Evolutionary conservation across 2,329 filamentous ascomycete genomes (phyloP), one percentile per base, ranked within the genome.

Genomic region (Calonectria naviculata): DNA sequence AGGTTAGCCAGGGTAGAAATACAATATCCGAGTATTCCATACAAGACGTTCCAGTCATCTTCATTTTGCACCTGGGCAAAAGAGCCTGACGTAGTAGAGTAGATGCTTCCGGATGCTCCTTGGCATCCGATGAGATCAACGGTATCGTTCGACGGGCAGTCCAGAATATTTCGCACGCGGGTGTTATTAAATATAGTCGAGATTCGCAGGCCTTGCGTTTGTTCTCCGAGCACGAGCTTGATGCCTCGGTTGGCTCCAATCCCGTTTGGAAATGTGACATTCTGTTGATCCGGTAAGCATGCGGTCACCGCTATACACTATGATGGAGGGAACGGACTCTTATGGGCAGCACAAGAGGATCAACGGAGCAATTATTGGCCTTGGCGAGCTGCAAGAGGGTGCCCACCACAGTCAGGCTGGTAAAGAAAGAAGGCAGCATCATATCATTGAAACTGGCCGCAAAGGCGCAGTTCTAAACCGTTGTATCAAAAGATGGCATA

Each of bases 171-270:
- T 21, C 67, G 58, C 44, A 70, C 61, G 31, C 67, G 67, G 9
- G 67, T 70, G 34, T 70, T 70, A 49, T 70, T 70, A 52, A 70
- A 56, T 34, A 70, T 70, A 2, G 67, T 70, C 12, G 67, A 70
- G 19, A 70, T 61, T 42, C 67, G 67, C 36, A 70, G 19, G 24
- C 67, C 62, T 36, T 70, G 52, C 15, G 63, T 70, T 56, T 70
- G 67, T 13, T 65, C 44, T 26, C 67, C 67, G 3, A 70, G 54
- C 6, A 65, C 41, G 21, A 70, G 61, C 62, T 65, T 70, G 42
- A 70, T 34, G n/a, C 67, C 67, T 36, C 67, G 61, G 62, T 70
- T 70, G 34, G 67, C 67, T 17, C 67, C 67, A n/a, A 70, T 70
- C 42, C 67, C 67, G 17, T 70, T 70, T 12, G 67, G 67, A 60